Evolutionary conservation across 768 basidiomycete species (phyloP), one percentile per base, ranked within the genome.

Genomic region (Mycena floridula): DNA sequence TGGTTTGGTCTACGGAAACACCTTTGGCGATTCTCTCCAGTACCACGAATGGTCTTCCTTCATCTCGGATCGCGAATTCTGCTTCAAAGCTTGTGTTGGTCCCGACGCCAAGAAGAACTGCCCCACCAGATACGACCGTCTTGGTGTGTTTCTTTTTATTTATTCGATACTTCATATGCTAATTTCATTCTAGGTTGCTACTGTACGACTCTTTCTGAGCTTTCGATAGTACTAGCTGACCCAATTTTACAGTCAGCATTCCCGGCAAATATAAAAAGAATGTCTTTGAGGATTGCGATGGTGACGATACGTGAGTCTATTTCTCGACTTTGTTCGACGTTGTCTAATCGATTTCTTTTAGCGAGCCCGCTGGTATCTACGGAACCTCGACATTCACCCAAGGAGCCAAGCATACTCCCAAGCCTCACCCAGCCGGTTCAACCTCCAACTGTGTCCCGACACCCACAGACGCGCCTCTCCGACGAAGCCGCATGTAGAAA

Each of bases 41-140:
- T 74, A 84, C 58, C 82, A 86, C 53, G 84, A 90, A 58, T 93
- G 91, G 90, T 89, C 85, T 37, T 79, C 74, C 62, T 90, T 90
- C 67, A 81, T 89, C 54, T 88, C 86, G 20, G 76, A 75, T 23
- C 58, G 50, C 35, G 59, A 66, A 45, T 85, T 87, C 63, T 91
- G 87, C 65, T 63, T 88, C 57, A 87, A 88, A 50, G 69, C 80
- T 4, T 92, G 89, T 63, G 58, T 68, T 6, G 81, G 79, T n/a
- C 61, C 74, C 12, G 74, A 79, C 43, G 73, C 79, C 1, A 72
- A 69, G 4, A 61, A 63, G 20, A 70, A 73, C 45, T 90, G 88
- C 70, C 79, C 86, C 61, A 85, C 91, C 67, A 82, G 84, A 51
- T 88, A 81, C 50, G 86, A 89, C 52, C 68, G 77, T 39, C 76